Evolutionary conservation across 2,329 filamentous ascomycete species (phyloP).

Genomic region (Cryphonectria nitschkei): DNA sequence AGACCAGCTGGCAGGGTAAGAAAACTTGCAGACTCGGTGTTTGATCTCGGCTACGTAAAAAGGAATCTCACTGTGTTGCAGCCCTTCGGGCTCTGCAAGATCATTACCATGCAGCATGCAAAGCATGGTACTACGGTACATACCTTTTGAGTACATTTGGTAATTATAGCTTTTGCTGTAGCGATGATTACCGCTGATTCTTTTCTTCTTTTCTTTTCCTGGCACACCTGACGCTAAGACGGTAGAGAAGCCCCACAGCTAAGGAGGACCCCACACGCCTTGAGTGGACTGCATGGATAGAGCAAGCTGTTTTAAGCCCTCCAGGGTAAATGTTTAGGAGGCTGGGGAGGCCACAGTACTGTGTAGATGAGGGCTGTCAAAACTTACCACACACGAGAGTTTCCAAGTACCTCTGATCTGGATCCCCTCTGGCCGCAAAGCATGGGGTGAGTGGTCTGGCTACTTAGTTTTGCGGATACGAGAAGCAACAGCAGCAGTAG

Average conservation of each 20-base stretch:
- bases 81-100: background rate
- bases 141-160: background rate
- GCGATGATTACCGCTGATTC: constrained; percentile 17
- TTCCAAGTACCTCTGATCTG: background rate
- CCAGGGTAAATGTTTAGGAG: constrained; percentile 45
- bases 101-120: background rate
- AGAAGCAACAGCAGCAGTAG: background rate
- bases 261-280: background rate
- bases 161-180: background rate
- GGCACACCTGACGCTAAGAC: constrained; percentile 16
- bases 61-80: background rate
- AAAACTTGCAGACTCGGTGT: background rate
- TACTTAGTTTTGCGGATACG: background rate
- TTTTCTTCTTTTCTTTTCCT: background rate
- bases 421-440: background rate
- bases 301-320: constrained; percentile 45
- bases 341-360: constrained; percentile 28
- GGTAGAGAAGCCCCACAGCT: background rate
- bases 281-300: constrained; percentile 34
- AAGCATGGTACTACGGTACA: background rate
- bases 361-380: constrained; percentile 28
- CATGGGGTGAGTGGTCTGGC: background rate
- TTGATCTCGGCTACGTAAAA: background rate
- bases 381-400: background rate
- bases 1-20: background rate